Evolutionary conservation across 257 asterid species (phyloP).

Genomic region (Solanum boliviense): DNA sequence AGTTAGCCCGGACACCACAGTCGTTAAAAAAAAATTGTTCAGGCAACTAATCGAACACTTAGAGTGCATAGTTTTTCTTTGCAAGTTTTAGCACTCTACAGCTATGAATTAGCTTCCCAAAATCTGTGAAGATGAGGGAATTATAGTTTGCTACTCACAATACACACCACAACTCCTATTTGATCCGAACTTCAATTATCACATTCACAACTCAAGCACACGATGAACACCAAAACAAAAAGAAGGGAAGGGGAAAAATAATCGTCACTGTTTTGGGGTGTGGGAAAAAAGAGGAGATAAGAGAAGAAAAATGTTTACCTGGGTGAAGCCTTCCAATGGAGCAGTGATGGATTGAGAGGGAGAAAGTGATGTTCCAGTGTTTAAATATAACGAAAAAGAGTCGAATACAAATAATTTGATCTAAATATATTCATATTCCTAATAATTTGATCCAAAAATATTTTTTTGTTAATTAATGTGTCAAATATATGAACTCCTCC

Average conservation of each 20-base stretch:
- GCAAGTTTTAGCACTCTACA: background rate
- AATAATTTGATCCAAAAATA: no score
- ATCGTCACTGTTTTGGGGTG: background rate
- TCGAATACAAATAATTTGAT: no score
- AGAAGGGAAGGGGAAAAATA: background rate
- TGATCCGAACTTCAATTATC: background rate
- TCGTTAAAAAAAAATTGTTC: background rate
- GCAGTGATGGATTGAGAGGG: background rate
- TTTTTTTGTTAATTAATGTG: no score
- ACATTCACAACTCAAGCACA: background rate
- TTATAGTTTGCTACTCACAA: background rate
- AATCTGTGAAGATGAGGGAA: background rate
- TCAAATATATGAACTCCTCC: no score
- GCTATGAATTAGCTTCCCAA: background rate
- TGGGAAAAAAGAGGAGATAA: background rate
- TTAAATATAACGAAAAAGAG: background rate
- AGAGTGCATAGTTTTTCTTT: background rate
- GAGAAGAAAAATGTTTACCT: background rate
- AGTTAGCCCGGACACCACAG: no score
- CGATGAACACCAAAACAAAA: background rate
- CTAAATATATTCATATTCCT: no score
- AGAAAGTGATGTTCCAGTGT: background rate
- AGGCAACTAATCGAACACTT: background rate
- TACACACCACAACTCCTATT: background rate
- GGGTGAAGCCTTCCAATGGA: background rate